A percentile compares a stretch with the other conserved stretches of the same genome.
These are phyloP conservation scores for Bryoerythrophyllum caledonicum DNA, from an alignment of 225 moss, liverwort and hornwort species.

Conservation along the genomic window DNA sequence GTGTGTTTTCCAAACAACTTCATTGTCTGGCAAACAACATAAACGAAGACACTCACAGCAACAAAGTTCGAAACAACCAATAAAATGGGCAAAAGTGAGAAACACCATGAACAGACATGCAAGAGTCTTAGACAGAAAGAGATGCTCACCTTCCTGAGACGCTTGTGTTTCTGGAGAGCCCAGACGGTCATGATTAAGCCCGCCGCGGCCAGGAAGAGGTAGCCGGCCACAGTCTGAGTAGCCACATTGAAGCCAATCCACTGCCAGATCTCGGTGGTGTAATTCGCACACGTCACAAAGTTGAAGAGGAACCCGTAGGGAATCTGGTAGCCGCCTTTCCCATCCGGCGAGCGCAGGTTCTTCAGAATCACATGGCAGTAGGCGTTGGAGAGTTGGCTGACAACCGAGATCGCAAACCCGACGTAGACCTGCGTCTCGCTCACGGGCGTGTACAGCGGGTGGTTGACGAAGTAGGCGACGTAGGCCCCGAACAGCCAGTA, in stretches of 20 bases:
- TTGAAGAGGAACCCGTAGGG: slow-evolving; percentile 88
- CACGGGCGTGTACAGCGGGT: slow-evolving; percentile 84
- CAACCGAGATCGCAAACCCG: slow-evolving; percentile 65
- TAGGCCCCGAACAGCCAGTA: slow-evolving; percentile 85
- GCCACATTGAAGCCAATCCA: slow-evolving; percentile 98
- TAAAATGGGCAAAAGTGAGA: not conserved
- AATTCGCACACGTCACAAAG: slow-evolving; percentile 90
- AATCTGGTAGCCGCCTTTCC: slow-evolving; percentile 94
- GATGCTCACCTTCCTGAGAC: slow-evolving; percentile 63
- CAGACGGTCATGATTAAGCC: slow-evolving; percentile 91
- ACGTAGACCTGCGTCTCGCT: slow-evolving; percentile 71
- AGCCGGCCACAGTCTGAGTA: slow-evolving; percentile 92
- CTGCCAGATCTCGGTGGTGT: slow-evolving; percentile 91
- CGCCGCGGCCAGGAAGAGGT: slow-evolving; percentile 73
- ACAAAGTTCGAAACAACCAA: no score
- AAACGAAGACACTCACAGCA: no score
- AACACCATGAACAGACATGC: not conserved
- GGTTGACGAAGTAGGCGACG: slow-evolving; percentile 91
- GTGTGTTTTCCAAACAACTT: no score
- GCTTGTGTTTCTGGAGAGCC: slow-evolving; percentile 98
- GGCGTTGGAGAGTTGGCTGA: slow-evolving; percentile 81
- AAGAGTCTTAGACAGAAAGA: not conserved
- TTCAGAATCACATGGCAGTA: slow-evolving; percentile 85
- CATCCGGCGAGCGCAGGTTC: slow-evolving; percentile 75
- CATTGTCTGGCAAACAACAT: no score